Percentiles rank a stretch among this genome's conserved stretches.
phyloP scores from a whole-genome alignment of 164 flowering plant species.

The Houttuynia cordata region DNA sequence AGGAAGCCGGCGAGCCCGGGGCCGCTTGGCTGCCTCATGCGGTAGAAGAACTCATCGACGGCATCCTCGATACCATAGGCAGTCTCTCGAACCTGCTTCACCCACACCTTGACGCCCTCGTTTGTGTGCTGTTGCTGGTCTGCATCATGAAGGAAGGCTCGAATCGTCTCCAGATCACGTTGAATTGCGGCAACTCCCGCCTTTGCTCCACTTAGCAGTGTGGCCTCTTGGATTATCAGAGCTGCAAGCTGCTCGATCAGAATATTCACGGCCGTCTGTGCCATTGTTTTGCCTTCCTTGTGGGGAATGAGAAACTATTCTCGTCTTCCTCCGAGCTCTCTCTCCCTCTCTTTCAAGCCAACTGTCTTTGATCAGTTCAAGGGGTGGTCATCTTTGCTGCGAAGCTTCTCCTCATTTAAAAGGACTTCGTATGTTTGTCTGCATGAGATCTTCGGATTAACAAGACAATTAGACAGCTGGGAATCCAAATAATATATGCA shows the following conservation, averaged over 20 bases:
- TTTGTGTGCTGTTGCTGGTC: neutral
- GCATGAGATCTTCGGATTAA: too few species aligned
- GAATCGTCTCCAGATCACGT: too few species aligned
- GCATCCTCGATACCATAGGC: slow-evolving; percentile 2
- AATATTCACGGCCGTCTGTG: neutral
- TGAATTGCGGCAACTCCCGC: neutral
- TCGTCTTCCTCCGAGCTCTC: too few species aligned
- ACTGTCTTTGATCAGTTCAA: too few species aligned
- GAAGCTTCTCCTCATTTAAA: too few species aligned
- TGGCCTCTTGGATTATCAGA: neutral
- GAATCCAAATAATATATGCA: too few species aligned
- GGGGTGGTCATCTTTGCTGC: too few species aligned
- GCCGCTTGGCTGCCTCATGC: neutral
- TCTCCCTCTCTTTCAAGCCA: too few species aligned
- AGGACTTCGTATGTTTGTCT: too few species aligned
- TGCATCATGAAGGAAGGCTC: neutral
- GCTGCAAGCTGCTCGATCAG: neutral
- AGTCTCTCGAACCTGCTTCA: neutral
- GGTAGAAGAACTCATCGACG: slow-evolving; percentile 3
- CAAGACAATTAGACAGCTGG: too few species aligned
- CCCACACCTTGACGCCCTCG: neutral
- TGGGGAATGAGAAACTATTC: too few species aligned
- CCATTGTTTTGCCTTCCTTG: neutral
- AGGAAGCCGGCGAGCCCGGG: neutral
- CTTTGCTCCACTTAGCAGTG: neutral